Base-by-base conservation (phyloP, 2,329 filamentous ascomycete species). In the Alternaria solani region DNA sequence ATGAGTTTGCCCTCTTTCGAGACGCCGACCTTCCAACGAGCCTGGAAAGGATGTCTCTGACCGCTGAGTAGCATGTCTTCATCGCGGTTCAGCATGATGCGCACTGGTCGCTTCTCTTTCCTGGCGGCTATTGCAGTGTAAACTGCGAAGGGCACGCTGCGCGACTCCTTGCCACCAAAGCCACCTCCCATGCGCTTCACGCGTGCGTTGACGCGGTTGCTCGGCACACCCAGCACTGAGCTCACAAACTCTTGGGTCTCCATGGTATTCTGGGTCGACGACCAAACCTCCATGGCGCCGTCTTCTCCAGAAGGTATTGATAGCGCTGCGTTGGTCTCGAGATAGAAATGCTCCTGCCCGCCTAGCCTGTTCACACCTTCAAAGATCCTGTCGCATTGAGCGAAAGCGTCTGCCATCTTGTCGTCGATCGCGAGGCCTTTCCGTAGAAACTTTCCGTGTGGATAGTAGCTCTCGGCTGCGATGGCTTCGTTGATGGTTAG, bases 401-500 rank as follows among this genome's bases (percentile, higher is more conserved):
- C 83, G 74, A 97, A 96, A 0, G 89, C 92, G 54, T 88, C 86
- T 41, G 94, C 88, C 0, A 88, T 81, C 66, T 94, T 74, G 16
- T 71, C 71, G 5, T 73, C 58, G 28, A 79, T 68, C 2, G 75
- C 77, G 9, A 74, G 88, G 4, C 94, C 94, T 59, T 90, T 92
- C 72, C 92, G 90, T 69, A 98, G 91, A 70, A 89, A 90, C 39
- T 90, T 87, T 70, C 87, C 91, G 70, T 92, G 92, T 2, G 91
- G 85, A 73, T 92, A 96, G 78, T 92, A 97, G 70, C 93, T 97
- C 61, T 94, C 86, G 44, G 91, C 86, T 70, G 93, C 90, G 46
- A 98, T 96, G 0, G 94, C 94, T 73, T 98, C 93, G 73, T 98
- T 94, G 61, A 98, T 98, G 0, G 92, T 94, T 65, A 96, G 88